Conservation (phyloP, 2,329 filamentous ascomycete species). For the Colletotrichum noveboracense region DNA sequence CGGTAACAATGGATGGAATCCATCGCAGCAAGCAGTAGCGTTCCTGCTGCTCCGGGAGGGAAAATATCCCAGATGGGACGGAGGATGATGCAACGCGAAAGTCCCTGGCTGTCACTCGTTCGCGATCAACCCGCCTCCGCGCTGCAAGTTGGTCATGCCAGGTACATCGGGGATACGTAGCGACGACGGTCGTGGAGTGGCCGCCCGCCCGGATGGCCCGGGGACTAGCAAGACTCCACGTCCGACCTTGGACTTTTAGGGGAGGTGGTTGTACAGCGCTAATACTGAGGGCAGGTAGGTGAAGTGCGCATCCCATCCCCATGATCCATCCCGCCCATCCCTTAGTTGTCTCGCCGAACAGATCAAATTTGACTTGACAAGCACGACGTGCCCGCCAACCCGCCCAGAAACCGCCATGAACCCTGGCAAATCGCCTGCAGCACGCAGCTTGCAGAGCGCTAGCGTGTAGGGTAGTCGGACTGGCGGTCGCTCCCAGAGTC, state of each 20-base stretch:
- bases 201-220: conserved; percentile 22
- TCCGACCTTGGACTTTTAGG: background rate
- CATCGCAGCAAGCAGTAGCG: conserved; percentile 23
- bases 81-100: background rate
- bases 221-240: conserved; percentile 22
- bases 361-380: background rate
- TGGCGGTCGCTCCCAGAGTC: background rate
- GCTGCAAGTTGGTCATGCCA: background rate
- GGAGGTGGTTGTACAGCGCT: background rate
- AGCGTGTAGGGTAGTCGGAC: background rate
- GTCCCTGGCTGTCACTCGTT: conserved; percentile 3
- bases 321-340: background rate
- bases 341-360: background rate
- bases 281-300: background rate
- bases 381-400: background rate
- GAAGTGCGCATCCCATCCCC: background rate
- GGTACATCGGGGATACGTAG: background rate
- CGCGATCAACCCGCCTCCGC: background rate
- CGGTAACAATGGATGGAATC: background rate
- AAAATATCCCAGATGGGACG: background rate
- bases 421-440: background rate
- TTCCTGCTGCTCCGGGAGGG: background rate
- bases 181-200: background rate
- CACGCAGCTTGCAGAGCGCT: background rate
- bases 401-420: background rate